Evolutionary conservation across 164 flowering plant species (phyloP), one percentile per base, ranked within the genome.

Genomic region (Nymphaea thermarum): DNA sequence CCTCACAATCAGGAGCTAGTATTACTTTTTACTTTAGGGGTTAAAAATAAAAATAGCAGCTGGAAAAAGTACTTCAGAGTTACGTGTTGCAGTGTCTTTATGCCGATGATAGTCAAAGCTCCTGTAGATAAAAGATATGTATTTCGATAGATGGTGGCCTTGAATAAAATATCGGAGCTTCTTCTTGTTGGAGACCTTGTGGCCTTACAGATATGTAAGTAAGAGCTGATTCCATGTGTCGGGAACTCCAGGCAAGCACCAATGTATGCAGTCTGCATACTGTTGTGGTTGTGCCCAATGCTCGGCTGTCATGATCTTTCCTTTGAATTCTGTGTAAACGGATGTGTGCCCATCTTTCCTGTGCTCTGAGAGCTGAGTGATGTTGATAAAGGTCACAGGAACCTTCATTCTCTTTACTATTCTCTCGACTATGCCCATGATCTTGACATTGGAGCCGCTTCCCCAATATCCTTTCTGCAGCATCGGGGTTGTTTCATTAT

Each of bases 231-330:
- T 89, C 97, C 97, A 91, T 3, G 93, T 87, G 70, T 91, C 97
- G 43, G 97, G 97, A 63, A 91, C 87, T 44, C 97, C 97, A 0
- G 55, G 7, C 55, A 47, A 14, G 7, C 7, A 47, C 55, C 12
- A 47, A 70, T 94, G 99, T 65, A 91, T 89, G 77, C 96, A 94
- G 72, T 94, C 98, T 6, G 97, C 97, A 67, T 82, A 67, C 59
- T 71, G 83, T 15, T 76, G 47, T 0, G 95, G 95, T 64, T 91
- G 91, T 0, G 86, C 83, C 62, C 83, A 89, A 53, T 94, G 79
- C 71, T 89, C 89, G 4, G 84, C 86, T 2, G 87, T 88, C 51
- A 94, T 65, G 47, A 90, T 60, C 64, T 82, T 83, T 14, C 98
- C 99, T n/a, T 81, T 84, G 1, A 67, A 59, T 66, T 87, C 93